A percentile compares a stretch with the other conserved stretches of the same genome.
phyloP scores from a whole-genome alignment of 805 yeast species.

The Phaffomyces antillensis region DNA sequence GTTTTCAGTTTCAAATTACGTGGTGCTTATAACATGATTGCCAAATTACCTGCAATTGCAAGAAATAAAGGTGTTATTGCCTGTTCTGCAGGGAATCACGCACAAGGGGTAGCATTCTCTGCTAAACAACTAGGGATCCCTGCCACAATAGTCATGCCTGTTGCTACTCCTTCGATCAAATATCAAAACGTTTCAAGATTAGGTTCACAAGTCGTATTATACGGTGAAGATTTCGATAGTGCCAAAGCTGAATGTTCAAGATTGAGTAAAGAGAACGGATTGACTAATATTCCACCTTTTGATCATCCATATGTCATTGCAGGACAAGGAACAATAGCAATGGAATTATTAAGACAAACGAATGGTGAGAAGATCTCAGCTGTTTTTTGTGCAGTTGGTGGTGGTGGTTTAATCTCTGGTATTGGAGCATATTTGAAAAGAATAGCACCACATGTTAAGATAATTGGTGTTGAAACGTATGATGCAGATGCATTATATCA shows the following conservation, averaged over 20 bases:
- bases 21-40: slow-evolving; percentile 97
- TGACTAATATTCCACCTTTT: slow-evolving; percentile 94
- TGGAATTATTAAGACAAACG: slow-evolving; percentile 86
- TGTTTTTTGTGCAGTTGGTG: slow-evolving; percentile 90
- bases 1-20: slow-evolving; percentile 94
- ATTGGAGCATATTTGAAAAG: slow-evolving; percentile 84
- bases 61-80: slow-evolving; percentile 88
- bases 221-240: slow-evolving; percentile 92
- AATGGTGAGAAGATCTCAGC: slow-evolving; percentile 73
- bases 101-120: slow-evolving; percentile 96
- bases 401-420: slow-evolving; percentile 95
- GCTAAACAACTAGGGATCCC: slow-evolving; percentile 82
- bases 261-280: slow-evolving; percentile 57
- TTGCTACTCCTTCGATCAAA: slow-evolving; percentile 92
- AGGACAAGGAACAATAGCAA: slow-evolving; percentile 96
- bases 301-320: slow-evolving; percentile 98
- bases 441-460: slow-evolving; percentile 94
- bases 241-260: slow-evolving; percentile 87
- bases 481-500: slow-evolving; percentile 92
- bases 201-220: slow-evolving; percentile 89
- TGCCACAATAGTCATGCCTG: slow-evolving; percentile 97
- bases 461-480: slow-evolving; percentile 91
- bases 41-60: slow-evolving; percentile 56
- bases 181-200: slow-evolving; percentile 84
- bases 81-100: slow-evolving; percentile 98